A percentile compares a stretch with the other conserved stretches of the same genome.
phyloP scores from a whole-genome alignment of 2,329 filamentous ascomycete species.

The Clonostachys byssicola region DNA sequence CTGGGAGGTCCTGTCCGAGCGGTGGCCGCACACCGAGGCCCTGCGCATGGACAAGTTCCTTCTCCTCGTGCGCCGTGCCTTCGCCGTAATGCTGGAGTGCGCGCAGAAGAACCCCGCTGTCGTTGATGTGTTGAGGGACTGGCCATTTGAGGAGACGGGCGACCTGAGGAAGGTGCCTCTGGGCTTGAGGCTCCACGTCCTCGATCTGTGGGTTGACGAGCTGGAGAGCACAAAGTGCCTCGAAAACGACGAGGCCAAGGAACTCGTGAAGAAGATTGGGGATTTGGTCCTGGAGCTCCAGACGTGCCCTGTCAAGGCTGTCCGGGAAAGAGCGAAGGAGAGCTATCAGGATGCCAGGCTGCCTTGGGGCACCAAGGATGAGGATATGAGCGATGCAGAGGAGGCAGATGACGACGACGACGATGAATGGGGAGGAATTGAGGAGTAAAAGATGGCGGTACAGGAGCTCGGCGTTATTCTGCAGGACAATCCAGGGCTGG shows the following conservation, averaged over 20 bases:
- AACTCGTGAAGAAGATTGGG: conserved; percentile 49
- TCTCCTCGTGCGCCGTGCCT: conserved; percentile 73
- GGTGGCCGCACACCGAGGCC: conserved; percentile 73
- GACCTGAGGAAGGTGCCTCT: conserved; percentile 65
- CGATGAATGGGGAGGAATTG: conserved; percentile 62
- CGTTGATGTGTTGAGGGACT: conserved; percentile 17
- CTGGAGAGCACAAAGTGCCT: conserved; percentile 65
- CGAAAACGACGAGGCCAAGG: conserved; percentile 30
- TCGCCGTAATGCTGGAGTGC: conserved; percentile 62
- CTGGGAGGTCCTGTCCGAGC: conserved; percentile 65
- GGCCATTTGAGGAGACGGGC: conserved; percentile 25
- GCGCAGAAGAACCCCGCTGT: conserved; percentile 25
- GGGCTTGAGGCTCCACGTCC: conserved; percentile 78
- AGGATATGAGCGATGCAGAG: conserved; percentile 10
- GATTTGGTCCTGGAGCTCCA: conserved; percentile 52
- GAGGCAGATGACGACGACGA: conserved; percentile 33
- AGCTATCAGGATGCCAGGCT: conserved; percentile 71
- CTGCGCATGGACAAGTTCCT: conserved; percentile 91
- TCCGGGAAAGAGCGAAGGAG: conserved; percentile 67
- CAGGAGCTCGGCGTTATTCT: too few species aligned
- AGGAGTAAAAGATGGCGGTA: conserved; percentile 39
- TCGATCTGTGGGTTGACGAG: conserved; percentile 93
- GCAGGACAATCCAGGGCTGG: too few species aligned
- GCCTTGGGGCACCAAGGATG: conserved; percentile 50
- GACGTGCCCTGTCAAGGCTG: conserved; percentile 62